Percentiles rank a stretch among this genome's conserved stretches.
phyloP scores from a whole-genome alignment of 257 asterid species.

The Orobanche coerulescens region DNA sequence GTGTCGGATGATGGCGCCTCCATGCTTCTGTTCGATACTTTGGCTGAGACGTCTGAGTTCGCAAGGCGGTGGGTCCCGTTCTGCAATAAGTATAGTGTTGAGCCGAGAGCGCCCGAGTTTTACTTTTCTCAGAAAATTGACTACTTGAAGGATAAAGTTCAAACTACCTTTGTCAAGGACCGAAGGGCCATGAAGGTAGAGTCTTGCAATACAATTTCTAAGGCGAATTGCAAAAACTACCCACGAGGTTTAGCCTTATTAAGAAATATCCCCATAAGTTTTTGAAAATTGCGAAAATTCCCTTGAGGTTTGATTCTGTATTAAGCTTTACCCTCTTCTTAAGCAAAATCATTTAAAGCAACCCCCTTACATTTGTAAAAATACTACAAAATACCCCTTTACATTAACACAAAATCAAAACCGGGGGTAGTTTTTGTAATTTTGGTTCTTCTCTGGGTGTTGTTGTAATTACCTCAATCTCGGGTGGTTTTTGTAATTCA shows the following conservation, averaged over 20 bases:
- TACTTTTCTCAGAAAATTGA: slow-evolving; percentile 78
- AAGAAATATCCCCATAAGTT: not conserved
- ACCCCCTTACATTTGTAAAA: too few species aligned
- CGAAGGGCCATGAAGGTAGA: slow-evolving; percentile 83
- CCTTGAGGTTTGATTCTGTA: not conserved
- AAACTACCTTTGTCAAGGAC: slow-evolving; percentile 75
- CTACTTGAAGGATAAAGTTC: slow-evolving; percentile 72
- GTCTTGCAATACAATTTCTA: not conserved
- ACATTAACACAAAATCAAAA: too few species aligned
- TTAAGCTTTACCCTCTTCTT: not conserved
- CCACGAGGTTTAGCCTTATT: not conserved
- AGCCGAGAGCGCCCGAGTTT: slow-evolving; percentile 80
- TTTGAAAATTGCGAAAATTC: not conserved
- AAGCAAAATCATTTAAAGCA: not conserved
- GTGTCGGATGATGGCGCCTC: slow-evolving; percentile 90
- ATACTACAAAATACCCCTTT: too few species aligned
- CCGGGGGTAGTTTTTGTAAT: too few species aligned
- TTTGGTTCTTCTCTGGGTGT: too few species aligned
- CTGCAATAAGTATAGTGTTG: slow-evolving; percentile 61
- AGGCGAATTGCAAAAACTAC: not conserved
- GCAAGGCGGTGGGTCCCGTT: slow-evolving; percentile 91
- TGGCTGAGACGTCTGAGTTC: slow-evolving; percentile 71
- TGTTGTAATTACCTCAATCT: not conserved
- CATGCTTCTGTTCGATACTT: slow-evolving; percentile 71
- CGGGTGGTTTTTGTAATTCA: not conserved